Percentiles rank a stretch among this genome's conserved stretches.
Evolutionary conservation across 1,284 basidiomycete genomes (phyloP).

Genomic region (Anthracocystis panici-leucophaei): DNA sequence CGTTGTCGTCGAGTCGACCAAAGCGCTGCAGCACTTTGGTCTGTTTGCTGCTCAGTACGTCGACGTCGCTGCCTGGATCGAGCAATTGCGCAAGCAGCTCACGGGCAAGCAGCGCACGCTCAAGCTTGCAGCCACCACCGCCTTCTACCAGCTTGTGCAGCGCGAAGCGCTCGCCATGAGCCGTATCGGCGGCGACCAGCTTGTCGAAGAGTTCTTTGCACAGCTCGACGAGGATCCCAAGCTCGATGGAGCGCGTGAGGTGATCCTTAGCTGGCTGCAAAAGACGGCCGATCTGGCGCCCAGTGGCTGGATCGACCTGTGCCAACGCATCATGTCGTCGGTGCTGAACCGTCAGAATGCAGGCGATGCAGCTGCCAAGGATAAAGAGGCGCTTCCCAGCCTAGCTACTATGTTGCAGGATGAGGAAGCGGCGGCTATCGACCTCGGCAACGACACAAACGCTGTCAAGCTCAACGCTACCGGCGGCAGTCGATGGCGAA

Average conservation of each 20-base stretch:
- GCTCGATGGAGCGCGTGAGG: conserved; percentile 91
- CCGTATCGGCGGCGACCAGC: conserved; percentile 88
- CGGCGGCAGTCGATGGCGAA: conserved; percentile 81
- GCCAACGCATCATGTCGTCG: conserved; percentile 87
- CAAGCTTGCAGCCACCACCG: conserved; percentile 93
- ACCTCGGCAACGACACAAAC: conserved; percentile 50
- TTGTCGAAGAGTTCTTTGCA: conserved; percentile 94
- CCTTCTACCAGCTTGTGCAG: conserved; percentile 95
- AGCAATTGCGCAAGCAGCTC: conserved; percentile 50
- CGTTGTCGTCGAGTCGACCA: conserved; percentile 91
- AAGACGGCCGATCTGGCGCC: conserved; percentile 94
- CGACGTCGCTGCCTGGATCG: conserved; percentile 59
- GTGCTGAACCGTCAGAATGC: conserved; percentile 15
- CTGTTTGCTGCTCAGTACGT: conserved; percentile 88
- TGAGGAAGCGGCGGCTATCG: conserved; percentile 89
- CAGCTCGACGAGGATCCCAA: conserved; percentile 93
- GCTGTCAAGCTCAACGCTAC: conserved; percentile 39
- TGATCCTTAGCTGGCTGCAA: conserved; percentile 93
- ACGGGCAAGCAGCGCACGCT: conserved; percentile 74
- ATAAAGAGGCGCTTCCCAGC: conserved; percentile 34
- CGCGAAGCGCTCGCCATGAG: conserved; percentile 92
- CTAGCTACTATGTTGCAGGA: conserved; percentile 73
- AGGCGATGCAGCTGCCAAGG: conserved; percentile 15
- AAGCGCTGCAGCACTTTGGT: conserved; percentile 93
- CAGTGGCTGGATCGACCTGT: conserved; percentile 97